Evolutionary conservation across 2,329 filamentous ascomycete genomes (phyloP), one percentile per base, ranked within the genome.

Genomic region (Colletotrichum sp.): DNA sequence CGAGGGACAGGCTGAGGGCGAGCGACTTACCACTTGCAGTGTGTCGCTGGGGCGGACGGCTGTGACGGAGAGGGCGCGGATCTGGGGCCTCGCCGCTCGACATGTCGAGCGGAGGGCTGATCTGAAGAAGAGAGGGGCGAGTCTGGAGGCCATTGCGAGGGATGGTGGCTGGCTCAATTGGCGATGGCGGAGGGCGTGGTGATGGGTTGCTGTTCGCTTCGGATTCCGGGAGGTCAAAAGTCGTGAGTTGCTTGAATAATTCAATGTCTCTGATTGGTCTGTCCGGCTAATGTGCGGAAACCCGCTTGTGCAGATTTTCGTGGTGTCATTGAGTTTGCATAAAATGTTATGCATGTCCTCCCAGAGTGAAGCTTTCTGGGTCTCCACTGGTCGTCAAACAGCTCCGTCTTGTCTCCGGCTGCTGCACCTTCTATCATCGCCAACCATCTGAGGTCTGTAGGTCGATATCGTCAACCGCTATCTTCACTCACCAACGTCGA

Each of bases 141-240:
- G 88, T 89, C 94, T 96, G 85, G 94, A 96, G 85, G 95, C 94
- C 96, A 98, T 98, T 79, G 80, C 82, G 82, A 81, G 77, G 77
- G 81, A 67, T 79, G 72, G 77, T 74, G 65, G 79, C 78, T 52
- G 72, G 78, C 77, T 80, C 81, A 81, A 81, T 81, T 73, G 78
- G 80, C 78, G 76, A 78, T 78, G 75, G 60, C 39, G 66, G 69
- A 32, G 57, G 63, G 64, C 73, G 70, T 49, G n/a, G 34, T 64
- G 57, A 15, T 60, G 65, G 44, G 55, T 66, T 34, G 65, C 70
- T 52, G 57, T 30, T 64, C 68, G 65, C 68, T 68, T 77, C 73
- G 77, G 74, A 71, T 68, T 62, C 67, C 76, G 64, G 64, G 76
- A 78, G 71, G 75, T 75, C 77, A 78, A 78, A 76, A 78, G 75